phyloP scores from a whole-genome alignment of 2,329 filamentous ascomycete species.

The Neonectria magnoliae region DNA sequence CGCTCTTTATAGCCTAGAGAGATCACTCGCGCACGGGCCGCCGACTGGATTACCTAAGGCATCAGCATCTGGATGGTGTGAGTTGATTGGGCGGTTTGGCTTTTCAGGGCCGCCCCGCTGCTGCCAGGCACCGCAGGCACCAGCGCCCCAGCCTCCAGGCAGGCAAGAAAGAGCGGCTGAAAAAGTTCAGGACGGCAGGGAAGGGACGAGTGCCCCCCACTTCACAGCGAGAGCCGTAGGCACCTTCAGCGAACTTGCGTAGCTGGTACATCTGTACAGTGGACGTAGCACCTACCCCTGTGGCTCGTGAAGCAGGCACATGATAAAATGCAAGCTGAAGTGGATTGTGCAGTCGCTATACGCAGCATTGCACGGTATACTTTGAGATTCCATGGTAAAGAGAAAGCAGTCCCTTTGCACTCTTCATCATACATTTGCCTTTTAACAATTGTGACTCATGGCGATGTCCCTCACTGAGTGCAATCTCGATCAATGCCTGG shows the following conservation, averaged over 20 bases:
- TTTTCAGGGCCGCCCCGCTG: conserved; percentile 10
- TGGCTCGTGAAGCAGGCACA: background rate
- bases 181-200: background rate
- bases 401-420: background rate
- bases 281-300: background rate
- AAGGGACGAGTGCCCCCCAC: background rate
- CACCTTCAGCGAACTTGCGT: background rate
- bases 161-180: background rate
- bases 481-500: background rate
- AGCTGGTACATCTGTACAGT: background rate
- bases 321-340: background rate
- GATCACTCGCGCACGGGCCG: conserved; percentile 34
- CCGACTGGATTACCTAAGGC: conserved; percentile 32
- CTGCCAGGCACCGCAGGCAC: conserved; percentile 32
- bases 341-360: background rate
- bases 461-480: background rate
- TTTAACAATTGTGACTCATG: background rate
- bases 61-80: conserved; percentile 18
- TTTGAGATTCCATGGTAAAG: background rate
- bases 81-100: conserved; percentile 27
- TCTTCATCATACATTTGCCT: background rate
- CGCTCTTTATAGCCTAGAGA: conserved; percentile 47
- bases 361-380: background rate
- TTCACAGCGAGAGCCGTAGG: background rate
- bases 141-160: conserved; percentile 3